A percentile compares a stretch with the other conserved stretches of the same genome.
phyloP scores from a whole-genome alignment of 2,329 filamentous ascomycete species.

The Colletotrichum agaves region DNA sequence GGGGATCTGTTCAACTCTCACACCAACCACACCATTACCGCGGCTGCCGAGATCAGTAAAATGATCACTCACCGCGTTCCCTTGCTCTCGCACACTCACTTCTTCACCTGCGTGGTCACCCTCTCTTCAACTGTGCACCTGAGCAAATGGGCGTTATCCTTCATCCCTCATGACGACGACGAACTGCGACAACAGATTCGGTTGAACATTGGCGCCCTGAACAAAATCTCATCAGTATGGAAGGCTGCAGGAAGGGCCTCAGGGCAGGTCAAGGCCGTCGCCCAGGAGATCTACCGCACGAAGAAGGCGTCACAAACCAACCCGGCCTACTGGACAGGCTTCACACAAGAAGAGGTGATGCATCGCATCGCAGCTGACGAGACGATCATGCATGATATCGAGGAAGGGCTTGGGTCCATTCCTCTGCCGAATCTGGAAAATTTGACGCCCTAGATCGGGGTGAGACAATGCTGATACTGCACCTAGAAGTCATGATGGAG shows the following conservation, averaged over 20 bases:
- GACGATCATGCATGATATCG: slow-evolving; percentile 68
- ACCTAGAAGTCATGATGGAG: too few species aligned
- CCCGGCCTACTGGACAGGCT: slow-evolving; percentile 65
- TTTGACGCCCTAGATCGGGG: background rate
- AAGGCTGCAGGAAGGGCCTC: slow-evolving; percentile 76
- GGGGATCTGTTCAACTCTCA: slow-evolving; percentile 71
- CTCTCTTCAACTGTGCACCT: slow-evolving; percentile 84
- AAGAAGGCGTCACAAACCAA: slow-evolving; percentile 67
- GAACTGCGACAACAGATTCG: slow-evolving; percentile 79
- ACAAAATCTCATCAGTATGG: slow-evolving; percentile 77
- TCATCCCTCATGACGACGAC: slow-evolving; percentile 69
- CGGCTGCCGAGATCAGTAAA: slow-evolving; percentile 80
- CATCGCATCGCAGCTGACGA: slow-evolving; percentile 67
- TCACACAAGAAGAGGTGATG: slow-evolving; percentile 65
- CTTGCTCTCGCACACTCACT: slow-evolving; percentile 80
- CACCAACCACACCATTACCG: slow-evolving; percentile 82
- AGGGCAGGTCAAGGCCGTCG: slow-evolving; percentile 79
- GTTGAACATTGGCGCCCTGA: slow-evolving; percentile 81
- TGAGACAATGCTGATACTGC: too few species aligned
- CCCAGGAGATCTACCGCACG: slow-evolving; percentile 76
- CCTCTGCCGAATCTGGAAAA: slow-evolving; percentile 19
- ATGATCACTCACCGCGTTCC: slow-evolving; percentile 79
- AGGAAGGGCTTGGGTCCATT: slow-evolving; percentile 42
- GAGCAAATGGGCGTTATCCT: slow-evolving; percentile 78
- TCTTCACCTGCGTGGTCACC: slow-evolving; percentile 84